Percentiles rank a stretch among this genome's conserved stretches.
Conservation (phyloP, 2,329 filamentous ascomycete species). For the Monosporascus sp. region DNA sequence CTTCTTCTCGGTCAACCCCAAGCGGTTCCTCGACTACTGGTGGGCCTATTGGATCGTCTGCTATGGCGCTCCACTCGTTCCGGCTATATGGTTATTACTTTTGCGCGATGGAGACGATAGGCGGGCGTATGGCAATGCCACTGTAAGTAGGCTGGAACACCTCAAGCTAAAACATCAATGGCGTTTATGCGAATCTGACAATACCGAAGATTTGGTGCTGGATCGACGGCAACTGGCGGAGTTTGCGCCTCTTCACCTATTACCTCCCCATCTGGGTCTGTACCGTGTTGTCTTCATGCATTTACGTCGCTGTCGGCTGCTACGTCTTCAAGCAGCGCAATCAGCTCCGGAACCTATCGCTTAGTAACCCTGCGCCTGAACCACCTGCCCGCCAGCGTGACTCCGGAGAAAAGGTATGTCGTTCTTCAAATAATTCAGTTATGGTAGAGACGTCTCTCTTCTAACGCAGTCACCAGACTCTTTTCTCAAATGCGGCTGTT, state of each 20-base stretch:
- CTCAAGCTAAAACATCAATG: too few species aligned
- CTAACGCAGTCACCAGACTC: constrained; percentile 13
- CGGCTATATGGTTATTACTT: constrained; percentile 61
- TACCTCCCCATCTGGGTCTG: constrained; percentile 59
- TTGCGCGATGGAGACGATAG: constrained; percentile 35
- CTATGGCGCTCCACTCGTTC: constrained; percentile 66
- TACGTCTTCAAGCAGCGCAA: constrained; percentile 56
- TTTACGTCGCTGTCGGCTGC: constrained; percentile 54
- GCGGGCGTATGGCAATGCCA: constrained; percentile 51
- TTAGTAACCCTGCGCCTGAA: constrained; percentile 33
- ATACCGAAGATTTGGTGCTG: constrained; percentile 53
- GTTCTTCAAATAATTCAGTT: too few species aligned
- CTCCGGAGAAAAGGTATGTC: constrained; percentile 27
- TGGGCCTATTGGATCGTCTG: constrained; percentile 66
- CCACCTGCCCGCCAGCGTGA: constrained; percentile 15
- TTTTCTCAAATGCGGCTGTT: constrained; percentile 25
- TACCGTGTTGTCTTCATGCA: constrained; percentile 47
- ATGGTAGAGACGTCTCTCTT: too few species aligned
- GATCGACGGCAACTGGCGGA: constrained; percentile 50
- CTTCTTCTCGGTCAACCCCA: constrained; percentile 54
- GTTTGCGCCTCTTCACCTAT: constrained; percentile 55
- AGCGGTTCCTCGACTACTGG: constrained; percentile 66
- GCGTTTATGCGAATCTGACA: constrained; percentile 5
- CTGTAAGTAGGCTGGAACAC: constrained; percentile 33
- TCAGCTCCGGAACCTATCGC: constrained; percentile 41